phyloP scores from a whole-genome alignment of 306 rosid genomes.

The Cercis canadensis region DNA sequence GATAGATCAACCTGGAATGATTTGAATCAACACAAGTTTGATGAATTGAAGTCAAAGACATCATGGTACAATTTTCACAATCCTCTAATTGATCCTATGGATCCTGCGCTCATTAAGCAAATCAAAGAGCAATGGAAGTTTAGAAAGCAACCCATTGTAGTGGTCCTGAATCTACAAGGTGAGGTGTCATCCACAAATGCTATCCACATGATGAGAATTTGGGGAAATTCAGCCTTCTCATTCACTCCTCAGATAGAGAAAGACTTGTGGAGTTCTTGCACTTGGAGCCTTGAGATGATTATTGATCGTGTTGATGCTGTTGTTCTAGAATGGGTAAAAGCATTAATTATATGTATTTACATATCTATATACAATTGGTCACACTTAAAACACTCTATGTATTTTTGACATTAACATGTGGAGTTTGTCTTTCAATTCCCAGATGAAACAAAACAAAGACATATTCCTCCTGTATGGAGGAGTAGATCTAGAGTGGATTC shows the following conservation, averaged over 20 bases:
- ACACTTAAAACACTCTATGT: too few relatives aligned
- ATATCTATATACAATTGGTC: too few relatives aligned
- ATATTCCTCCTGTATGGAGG: too few relatives aligned
- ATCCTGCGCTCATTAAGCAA: conserved; percentile 47
- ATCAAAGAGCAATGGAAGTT: conserved; percentile 55
- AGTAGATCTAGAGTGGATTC: too few relatives aligned
- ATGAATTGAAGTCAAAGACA: conserved; percentile 43
- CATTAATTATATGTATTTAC: too few relatives aligned
- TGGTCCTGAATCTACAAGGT: conserved; percentile 56
- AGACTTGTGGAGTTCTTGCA: conserved; percentile 53
- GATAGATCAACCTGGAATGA: too few relatives aligned
- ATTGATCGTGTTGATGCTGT: conserved; percentile 37
- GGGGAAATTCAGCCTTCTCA: too few relatives aligned
- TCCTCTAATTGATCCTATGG: conserved; percentile 53
- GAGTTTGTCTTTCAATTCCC: too few relatives aligned
- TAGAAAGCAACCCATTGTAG: conserved; percentile 49
- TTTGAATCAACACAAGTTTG: conserved; percentile 31
- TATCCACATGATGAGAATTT: too few relatives aligned
- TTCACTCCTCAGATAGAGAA: too few relatives aligned
- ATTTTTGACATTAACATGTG: too few relatives aligned
- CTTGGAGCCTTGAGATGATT: conserved; percentile 54
- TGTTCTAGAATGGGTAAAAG: conserved; percentile 44
- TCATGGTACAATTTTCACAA: conserved; percentile 47
- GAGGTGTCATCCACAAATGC: conserved; percentile 54
- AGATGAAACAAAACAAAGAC: too few relatives aligned